phyloP scores from a whole-genome alignment of 1,284 basidiomycete genomes.

The Fomitopsis palustris region DNA sequence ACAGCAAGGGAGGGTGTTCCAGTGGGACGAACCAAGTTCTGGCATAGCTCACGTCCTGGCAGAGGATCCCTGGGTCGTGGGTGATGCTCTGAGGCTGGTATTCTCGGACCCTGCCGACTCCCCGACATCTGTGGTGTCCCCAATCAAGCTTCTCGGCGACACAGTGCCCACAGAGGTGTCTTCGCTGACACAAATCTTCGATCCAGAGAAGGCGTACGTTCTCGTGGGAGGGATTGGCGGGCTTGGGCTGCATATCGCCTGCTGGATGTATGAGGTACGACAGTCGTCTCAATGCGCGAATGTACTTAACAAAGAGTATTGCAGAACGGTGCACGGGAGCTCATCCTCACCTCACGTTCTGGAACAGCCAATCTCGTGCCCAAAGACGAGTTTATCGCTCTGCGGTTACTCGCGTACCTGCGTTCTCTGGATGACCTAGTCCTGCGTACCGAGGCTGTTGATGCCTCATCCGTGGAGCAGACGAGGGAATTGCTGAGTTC shows the following conservation, averaged over 20 bases:
- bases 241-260: constrained; percentile 31
- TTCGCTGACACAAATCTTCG: constrained; percentile 1
- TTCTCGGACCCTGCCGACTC: neutral
- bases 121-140: neutral
- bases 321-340: constrained; percentile 33
- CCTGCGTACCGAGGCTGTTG: constrained; percentile 25
- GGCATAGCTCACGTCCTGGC: constrained; percentile 7
- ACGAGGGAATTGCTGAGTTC: constrained; percentile 15
- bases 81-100: constrained; percentile 8
- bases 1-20: constrained; percentile 5
- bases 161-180: neutral
- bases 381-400: constrained; percentile 16
- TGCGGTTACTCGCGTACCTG: constrained; percentile 27
- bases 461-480: constrained; percentile 22
- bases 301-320: neutral
- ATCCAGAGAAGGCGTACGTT: constrained; percentile 13
- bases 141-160: neutral
- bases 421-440: constrained; percentile 23
- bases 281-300: neutral
- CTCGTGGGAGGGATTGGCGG: constrained; percentile 18
- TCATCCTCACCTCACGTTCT: constrained; percentile 35
- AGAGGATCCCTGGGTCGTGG: constrained; percentile 11
- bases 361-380: constrained; percentile 20
- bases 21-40: constrained; percentile 11
- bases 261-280: constrained; percentile 38